Conservation (phyloP, 257 asterid genomes). For the Rehmannia glutinosa region DNA sequence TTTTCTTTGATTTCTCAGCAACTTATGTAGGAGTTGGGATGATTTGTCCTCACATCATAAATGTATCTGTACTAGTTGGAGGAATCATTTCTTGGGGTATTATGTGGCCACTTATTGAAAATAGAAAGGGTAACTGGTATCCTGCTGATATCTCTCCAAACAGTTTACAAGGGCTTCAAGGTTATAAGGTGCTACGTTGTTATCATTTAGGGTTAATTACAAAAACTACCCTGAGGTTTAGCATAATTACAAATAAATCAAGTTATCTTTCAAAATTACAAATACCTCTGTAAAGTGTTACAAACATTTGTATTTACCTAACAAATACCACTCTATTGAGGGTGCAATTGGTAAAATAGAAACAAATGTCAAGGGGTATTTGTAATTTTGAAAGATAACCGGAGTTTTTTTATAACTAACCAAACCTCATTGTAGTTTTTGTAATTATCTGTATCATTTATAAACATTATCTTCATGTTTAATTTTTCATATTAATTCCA, state of each 20-base stretch:
- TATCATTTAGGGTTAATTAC: neutral
- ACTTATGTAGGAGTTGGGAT: conserved; percentile 70
- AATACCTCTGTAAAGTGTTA: no score
- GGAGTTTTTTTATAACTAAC: no score
- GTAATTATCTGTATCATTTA: neutral
- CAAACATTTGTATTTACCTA: no score
- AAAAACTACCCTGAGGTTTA: neutral
- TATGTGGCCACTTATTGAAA: conserved; percentile 60
- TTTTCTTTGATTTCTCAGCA: conserved; percentile 63
- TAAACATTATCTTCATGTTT: neutral
- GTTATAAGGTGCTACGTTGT: conserved; percentile 17
- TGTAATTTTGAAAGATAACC: no score
- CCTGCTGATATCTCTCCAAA: conserved; percentile 23
- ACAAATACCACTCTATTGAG: no score
- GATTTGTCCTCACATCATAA: conserved; percentile 63
- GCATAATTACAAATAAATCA: no score
- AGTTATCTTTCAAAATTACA: no score
- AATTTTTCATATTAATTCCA: neutral
- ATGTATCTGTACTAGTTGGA: conserved; percentile 50
- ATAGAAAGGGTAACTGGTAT: conserved; percentile 56
- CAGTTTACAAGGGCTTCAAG: conserved; percentile 51
- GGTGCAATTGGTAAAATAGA: no score
- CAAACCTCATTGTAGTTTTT: no score
- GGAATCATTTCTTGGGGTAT: conserved; percentile 63
- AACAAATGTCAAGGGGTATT: no score